phyloP scores from a whole-genome alignment of 2,329 filamentous ascomycete species.

The Penicillium sp. region DNA sequence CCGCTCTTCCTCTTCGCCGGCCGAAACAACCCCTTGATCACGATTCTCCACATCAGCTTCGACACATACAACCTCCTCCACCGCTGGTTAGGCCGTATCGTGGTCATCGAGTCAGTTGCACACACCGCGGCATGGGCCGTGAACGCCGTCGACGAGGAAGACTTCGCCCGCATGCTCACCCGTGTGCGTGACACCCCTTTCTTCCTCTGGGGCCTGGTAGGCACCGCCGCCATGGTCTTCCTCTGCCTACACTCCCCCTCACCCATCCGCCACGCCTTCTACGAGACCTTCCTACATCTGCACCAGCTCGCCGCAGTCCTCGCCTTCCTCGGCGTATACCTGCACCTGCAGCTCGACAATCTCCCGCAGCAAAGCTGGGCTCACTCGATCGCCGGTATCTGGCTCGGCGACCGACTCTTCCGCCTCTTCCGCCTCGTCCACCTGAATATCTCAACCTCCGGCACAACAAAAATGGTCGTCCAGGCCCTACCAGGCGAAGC shows the following conservation, averaged over 20 bases:
- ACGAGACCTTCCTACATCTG: conserved; percentile 75
- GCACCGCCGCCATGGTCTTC: conserved; percentile 40
- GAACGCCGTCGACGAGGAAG: conserved; percentile 55
- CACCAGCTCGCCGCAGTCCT: conserved; percentile 47
- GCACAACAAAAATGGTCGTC: conserved; percentile 53
- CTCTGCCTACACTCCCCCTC: conserved; percentile 50
- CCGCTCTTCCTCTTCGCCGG: conserved; percentile 84
- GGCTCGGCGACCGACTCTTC: conserved; percentile 44
- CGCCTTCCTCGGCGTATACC: conserved; percentile 45
- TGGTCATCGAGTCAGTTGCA: conserved; percentile 66
- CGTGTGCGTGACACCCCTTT: conserved; percentile 40
- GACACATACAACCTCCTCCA: conserved; percentile 94
- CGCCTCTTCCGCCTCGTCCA: conserved; percentile 51
- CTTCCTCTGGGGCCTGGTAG: conserved; percentile 47
- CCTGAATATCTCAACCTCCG: conserved; percentile 53
- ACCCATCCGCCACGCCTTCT: conserved; percentile 86
- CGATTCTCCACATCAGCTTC: conserved; percentile 80
- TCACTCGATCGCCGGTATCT: conserved; percentile 37
- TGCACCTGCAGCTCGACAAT: conserved; percentile 43
- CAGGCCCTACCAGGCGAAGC: conserved; percentile 61
- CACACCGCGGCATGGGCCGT: conserved; percentile 76
- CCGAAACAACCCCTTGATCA: conserved; percentile 89
- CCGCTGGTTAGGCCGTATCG: conserved; percentile 75
- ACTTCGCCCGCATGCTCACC: conserved; percentile 32
- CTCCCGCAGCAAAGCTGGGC: conserved; percentile 45